Evolutionary conservation across 2,329 filamentous ascomycete species (phyloP).

Genomic region (Aulographum hederae): DNA sequence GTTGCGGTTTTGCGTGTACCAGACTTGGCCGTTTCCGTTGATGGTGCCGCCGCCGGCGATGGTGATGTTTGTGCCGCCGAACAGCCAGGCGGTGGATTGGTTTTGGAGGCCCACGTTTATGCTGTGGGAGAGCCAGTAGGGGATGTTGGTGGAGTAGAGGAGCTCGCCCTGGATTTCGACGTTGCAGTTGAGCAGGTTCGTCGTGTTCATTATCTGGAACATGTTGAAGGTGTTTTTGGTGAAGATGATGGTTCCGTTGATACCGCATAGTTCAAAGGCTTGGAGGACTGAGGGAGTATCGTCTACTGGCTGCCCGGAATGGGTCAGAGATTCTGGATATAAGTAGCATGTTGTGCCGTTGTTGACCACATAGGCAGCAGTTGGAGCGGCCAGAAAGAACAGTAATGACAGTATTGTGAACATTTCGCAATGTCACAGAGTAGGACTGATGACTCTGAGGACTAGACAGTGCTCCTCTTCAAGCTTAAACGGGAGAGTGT

Average conservation of each 20-base stretch:
- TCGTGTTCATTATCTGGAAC: slow-evolving; percentile 10
- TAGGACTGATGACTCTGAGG: too few relatives aligned
- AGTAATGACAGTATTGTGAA: too few relatives aligned
- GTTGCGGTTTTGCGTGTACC: not conserved
- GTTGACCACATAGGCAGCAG: slow-evolving; percentile 1
- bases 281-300: slow-evolving; percentile 4
- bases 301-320: slow-evolving; percentile 1
- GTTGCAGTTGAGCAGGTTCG: slow-evolving; percentile 11
- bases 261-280: slow-evolving; percentile 13
- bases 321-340: slow-evolving; percentile 1
- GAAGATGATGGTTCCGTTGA: slow-evolving; percentile 12
- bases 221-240: slow-evolving; percentile 10
- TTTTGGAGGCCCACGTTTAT: slow-evolving; percentile 13
- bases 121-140: slow-evolving; percentile 10
- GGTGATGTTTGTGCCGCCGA: slow-evolving; percentile 31
- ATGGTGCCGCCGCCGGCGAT: slow-evolving; percentile 35
- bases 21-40: slow-evolving; percentile 30
- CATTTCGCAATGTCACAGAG: too few relatives aligned
- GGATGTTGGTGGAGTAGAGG: slow-evolving; percentile 5
- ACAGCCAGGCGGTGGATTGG: slow-evolving; percentile 12
- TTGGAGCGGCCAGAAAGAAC: too few relatives aligned
- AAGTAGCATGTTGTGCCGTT: slow-evolving; percentile 2
- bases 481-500: too few relatives aligned
- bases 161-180: slow-evolving; percentile 11
- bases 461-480: too few relatives aligned